Base-by-base conservation (phyloP, 208 protist species). In the Leishmania major region DNA sequence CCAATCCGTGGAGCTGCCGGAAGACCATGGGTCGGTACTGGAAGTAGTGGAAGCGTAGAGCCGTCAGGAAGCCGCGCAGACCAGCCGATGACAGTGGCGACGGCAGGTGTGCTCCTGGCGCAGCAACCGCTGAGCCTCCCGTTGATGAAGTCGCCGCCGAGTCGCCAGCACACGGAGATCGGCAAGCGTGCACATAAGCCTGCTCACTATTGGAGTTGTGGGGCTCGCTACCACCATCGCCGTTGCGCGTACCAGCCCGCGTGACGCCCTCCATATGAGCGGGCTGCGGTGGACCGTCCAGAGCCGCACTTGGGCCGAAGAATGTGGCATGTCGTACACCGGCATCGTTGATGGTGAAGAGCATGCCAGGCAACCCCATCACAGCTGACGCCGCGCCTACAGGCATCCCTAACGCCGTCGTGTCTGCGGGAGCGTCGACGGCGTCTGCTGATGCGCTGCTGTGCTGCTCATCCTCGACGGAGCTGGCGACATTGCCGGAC, bases 301-400 rank as follows among this genome's bases (percentile, higher is more conserved):
- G 31, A 17, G 28, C 64, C 37, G 64, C 40, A 28, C 85, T 91
- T 45, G 94, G 93, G 55, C 94, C 94, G 71, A 96, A 94, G 79
- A 97, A 90, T n/a, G 87, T 89, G 1, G 89, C 89, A 51, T 91
- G 84, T 5, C 84, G 85, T 45, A 89, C 83, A 10, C 92, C 92
- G 0, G 90, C 92, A 77, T 96, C 95, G 83, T 96, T 96, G 84
- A 96, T 91, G 22, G 93, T 97, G 79, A 97, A 96, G 62, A 96
- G 88, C 45, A 97, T 81, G 0, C 94, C 94, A 19, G 94, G 94
- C 59, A 96, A 86, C 0, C 94, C 94, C 94, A 97, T 96, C 74
- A 93, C 89, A 0, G 94, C 85, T 0, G 91, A 90, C 2, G 75
- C 73, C 1, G 81, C 79, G 15, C 88, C 85, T 1, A 85, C 76